Percentiles rank a stretch among this genome's conserved stretches.
These are phyloP conservation scores for Fusarium miscanthi DNA, from an alignment of 2,329 filamentous ascomycete species.

Conservation along the genomic window DNA sequence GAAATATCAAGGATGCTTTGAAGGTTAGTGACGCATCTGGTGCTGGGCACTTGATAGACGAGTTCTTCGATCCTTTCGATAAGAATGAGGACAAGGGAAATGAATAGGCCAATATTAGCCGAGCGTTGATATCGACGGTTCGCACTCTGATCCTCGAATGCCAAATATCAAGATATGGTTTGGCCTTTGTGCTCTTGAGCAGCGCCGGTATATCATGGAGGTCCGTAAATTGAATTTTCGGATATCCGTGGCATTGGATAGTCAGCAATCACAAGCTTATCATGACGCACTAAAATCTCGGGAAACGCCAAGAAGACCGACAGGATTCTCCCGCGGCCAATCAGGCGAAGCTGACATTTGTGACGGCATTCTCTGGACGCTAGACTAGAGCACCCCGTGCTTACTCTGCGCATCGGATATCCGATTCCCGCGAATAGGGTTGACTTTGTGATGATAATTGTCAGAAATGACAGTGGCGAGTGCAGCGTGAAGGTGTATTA, in stretches of 20 bases:
- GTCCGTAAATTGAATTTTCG: neutral
- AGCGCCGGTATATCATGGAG: too few relatives aligned
- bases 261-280: neutral
- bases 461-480: neutral
- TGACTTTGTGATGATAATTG: neutral
- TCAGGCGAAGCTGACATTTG: neutral
- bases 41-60: too few relatives aligned
- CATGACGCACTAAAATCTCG: neutral
- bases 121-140: too few relatives aligned
- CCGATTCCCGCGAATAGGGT: constrained; percentile 6
- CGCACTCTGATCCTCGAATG: too few relatives aligned
- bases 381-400: neutral
- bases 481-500: neutral
- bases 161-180: too few relatives aligned
- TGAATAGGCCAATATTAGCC: too few relatives aligned
- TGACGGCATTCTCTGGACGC: neutral
- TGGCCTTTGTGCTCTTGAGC: too few relatives aligned
- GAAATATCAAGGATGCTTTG: too few relatives aligned
- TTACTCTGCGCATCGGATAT: constrained; percentile 9
- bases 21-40: too few relatives aligned
- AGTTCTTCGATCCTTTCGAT: too few relatives aligned
- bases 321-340: neutral
- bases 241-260: neutral
- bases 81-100: too few relatives aligned
- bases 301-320: neutral